phyloP scores from a whole-genome alignment of 108 stramenopile genomes.

The Cyclotella atomus region DNA sequence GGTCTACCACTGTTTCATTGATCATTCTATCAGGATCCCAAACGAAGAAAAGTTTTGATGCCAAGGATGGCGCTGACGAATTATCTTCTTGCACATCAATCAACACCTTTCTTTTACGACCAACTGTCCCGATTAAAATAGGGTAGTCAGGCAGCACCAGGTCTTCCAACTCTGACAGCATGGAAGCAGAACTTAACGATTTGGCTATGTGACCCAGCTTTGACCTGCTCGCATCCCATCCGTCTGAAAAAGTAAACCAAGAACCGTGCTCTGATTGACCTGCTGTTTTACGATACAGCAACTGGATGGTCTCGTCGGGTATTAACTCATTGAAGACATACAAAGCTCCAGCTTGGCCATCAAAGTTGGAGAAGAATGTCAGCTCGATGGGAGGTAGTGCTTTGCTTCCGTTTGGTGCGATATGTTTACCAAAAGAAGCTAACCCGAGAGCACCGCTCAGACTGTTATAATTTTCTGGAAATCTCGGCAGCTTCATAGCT shows the following conservation, averaged over 20 bases:
- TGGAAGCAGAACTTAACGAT: constrained; percentile 37
- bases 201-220: constrained; percentile 41
- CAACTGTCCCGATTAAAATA: constrained; percentile 23
- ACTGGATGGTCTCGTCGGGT: constrained; percentile 71
- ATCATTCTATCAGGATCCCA: constrained; percentile 72
- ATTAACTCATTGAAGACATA: constrained; percentile 74
- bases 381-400: constrained; percentile 30
- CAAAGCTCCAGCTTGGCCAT: constrained; percentile 73
- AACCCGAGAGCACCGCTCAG: constrained; percentile 13
- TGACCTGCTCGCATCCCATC: constrained; percentile 37
- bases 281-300: constrained; percentile 60
- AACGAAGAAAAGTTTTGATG: constrained; percentile 65
- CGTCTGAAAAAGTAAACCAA: constrained; percentile 34
- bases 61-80: constrained; percentile 48
- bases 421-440: constrained; percentile 25
- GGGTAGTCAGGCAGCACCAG: constrained; percentile 41
- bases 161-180: constrained; percentile 42
- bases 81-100: constrained; percentile 51
- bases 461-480: constrained; percentile 24
- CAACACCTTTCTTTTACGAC: constrained; percentile 5
- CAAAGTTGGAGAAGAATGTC: constrained; percentile 58
- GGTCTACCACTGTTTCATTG: constrained; percentile 51
- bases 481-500: constrained; percentile 60
- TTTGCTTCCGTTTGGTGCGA: not conserved
- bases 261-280: constrained; percentile 37